Base-by-base conservation (phyloP, 768 basidiomycete species). In the Phylloporus arenicola region DNA sequence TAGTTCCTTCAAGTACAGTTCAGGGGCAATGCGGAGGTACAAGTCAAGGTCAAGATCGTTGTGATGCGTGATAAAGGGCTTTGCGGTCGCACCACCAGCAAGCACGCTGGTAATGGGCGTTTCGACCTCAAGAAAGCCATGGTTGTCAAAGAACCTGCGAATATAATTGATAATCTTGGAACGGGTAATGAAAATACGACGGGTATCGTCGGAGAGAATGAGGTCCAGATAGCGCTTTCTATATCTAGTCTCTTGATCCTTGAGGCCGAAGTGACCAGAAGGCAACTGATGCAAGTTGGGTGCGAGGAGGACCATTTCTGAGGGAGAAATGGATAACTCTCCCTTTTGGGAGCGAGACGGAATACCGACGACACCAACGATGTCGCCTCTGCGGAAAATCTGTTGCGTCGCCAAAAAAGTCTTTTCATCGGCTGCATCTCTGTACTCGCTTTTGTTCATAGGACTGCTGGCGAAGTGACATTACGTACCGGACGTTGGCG, bases 171-270 rank as follows among this genome's bases (percentile, higher is more conserved):
- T 78, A 65, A 96, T 87, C 62, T 80, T 83, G 67, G 84, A 83
- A 53, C 96, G 85, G 24, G 89, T 87, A 72, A 94, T 73, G 73
- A 98, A 99, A 55, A 94, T 84, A 58, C 84, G 83, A 54, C 96
- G 85, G 16, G 92, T 91, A 57, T 82, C 80, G 35, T 89, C 86
- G 68, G 89, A 94, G 69, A 99, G 78, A 72, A 99, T 96, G 54
- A 99, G 83, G 70, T 99, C 96, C 55, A 99, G 84, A 75, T 98
- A 97, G 47, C 96, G 87, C 85, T 97, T 98, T 70, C 96, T 81
- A 77, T 97, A 97, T 39, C 96, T 84, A 33, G 90, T 91, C 72
- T 98, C 96, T 67, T 92, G 89, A 70, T 99, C 95, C 78, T 95
- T 95, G 61, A 99, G 76, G 39, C 95, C 96, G 54, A 88, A 94